Conservation (phyloP, 1,284 basidiomycete species). For the Pterula multifida region DNA sequence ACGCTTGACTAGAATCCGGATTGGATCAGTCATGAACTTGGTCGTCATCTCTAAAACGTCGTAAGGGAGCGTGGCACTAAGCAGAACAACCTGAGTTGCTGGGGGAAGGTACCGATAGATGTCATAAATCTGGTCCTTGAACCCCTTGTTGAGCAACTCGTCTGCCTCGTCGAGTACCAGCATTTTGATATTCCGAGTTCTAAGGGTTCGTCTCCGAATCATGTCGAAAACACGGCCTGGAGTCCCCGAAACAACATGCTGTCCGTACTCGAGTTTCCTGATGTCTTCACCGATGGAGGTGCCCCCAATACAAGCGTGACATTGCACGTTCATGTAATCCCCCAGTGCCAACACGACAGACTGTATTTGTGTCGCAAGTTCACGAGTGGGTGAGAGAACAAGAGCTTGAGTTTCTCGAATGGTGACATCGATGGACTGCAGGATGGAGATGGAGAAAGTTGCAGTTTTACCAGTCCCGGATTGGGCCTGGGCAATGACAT, state of each 20-base stretch:
- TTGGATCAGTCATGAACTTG: constrained; percentile 99
- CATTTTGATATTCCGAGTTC: constrained; percentile 99
- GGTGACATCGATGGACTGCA: constrained; percentile 93
- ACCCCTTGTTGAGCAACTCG: constrained; percentile 94
- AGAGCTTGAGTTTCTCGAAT: constrained; percentile 95
- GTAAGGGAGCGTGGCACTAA: constrained; percentile 93
- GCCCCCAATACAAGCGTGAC: constrained; percentile 97
- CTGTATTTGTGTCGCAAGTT: constrained; percentile 96
- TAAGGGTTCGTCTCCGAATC: constrained; percentile 90
- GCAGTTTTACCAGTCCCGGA: constrained; percentile 99
- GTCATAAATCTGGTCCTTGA: constrained; percentile 99
- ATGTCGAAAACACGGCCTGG: constrained; percentile 99
- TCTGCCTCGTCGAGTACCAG: constrained; percentile 97
- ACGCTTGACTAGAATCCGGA: constrained; percentile 98
- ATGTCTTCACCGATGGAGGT: constrained; percentile 98
- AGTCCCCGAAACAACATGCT: constrained; percentile 96
- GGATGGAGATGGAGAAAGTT: constrained; percentile 90
- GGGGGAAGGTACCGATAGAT: constrained; percentile 98
- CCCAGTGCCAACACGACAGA: constrained; percentile 96
- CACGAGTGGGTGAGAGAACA: constrained; percentile 89
- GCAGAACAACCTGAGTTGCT: constrained; percentile 93
- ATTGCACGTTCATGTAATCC: constrained; percentile 99
- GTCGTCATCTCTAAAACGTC: constrained; percentile 99
- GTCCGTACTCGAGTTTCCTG: constrained; percentile 94
- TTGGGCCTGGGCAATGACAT: constrained; percentile 98